Evolutionary conservation across 257 asterid genomes (phyloP), one percentile per base, ranked within the genome.

Genomic region (Nicotiana tabacum): DNA sequence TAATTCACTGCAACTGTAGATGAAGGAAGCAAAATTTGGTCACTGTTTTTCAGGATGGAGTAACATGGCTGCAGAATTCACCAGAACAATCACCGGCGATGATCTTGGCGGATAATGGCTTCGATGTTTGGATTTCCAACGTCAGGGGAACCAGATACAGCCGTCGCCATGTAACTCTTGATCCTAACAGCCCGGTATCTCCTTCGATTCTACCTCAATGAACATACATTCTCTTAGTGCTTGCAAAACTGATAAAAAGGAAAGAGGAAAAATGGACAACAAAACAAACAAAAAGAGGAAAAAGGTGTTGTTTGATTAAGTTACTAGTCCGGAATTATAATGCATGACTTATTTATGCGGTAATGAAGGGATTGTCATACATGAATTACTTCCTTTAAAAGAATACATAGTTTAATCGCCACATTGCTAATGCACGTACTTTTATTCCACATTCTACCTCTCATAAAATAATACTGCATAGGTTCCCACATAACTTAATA

Each of bases 101-200:
- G 65, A 78, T 87, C 53, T 65, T 87, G 69, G 89, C 89, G 2
- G 87, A 84, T 84, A 77, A 15, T 64, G 89, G 89, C 8, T 87
- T 87, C 17, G 89, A 87, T 82, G 89, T 87, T n/a, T 87, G 89
- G 89, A 87, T 87, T 80, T 61, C 89, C 32, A 87, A 84, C 82
- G 9, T 32, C 9, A 82, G 87, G 67, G 85, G 85, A 39, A 85
- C 88, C 79, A 61, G 82, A 72, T 83, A 57, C 76, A 85, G 88
- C 60, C 78, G 86, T 9, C 81, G 81, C 29, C 88, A 85, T 80
- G 57, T 64, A 13, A 70, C 76, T 81, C 86, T 85, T 67, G 72
- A 85, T 51, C 82, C 86, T 66, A 60, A 33, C 62, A 60, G 64
- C 7, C 51, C 78, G n/a, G 87, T 84, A 68, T 6, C 69, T 81